Conservation (phyloP, 164 flowering plant genomes). For the Tinospora cordifolia region DNA sequence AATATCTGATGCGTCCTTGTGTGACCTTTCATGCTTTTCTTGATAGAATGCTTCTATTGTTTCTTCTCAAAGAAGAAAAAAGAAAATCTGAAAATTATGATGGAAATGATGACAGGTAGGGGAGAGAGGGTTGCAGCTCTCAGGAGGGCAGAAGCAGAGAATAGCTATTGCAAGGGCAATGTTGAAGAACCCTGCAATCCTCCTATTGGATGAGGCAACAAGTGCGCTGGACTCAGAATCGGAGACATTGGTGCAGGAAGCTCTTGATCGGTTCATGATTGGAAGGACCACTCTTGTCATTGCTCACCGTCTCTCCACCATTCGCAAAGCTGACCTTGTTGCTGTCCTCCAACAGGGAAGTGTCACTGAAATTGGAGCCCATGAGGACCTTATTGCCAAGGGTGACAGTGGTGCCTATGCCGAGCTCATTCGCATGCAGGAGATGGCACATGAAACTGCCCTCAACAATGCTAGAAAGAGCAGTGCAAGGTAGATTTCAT, state of each 20-base stretch:
- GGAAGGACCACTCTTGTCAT: slow-evolving; percentile 95
- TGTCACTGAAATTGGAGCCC: slow-evolving; percentile 83
- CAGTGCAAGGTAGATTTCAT: slow-evolving; percentile 65
- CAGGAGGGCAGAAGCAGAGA: slow-evolving; percentile 98
- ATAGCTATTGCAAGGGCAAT: slow-evolving; percentile 96
- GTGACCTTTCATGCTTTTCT: no score
- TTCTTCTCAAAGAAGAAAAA: no score
- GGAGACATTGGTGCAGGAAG: slow-evolving; percentile 92
- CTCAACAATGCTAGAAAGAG: slow-evolving; percentile 80
- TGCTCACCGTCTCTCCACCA: slow-evolving; percentile 96
- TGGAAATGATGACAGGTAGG: slow-evolving; percentile 80
- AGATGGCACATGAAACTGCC: slow-evolving; percentile 79
- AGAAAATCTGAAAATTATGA: background rate
- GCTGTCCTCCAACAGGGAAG: slow-evolving; percentile 91
- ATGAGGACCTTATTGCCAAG: slow-evolving; percentile 77
- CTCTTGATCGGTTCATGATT: slow-evolving; percentile 92
- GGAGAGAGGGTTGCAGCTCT: slow-evolving; percentile 92
- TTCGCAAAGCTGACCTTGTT: slow-evolving; percentile 89
- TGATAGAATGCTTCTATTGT: no score
- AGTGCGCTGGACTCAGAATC: slow-evolving; percentile 96
- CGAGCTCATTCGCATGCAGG: slow-evolving; percentile 90
- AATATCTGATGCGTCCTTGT: no score
- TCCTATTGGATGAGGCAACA: slow-evolving; percentile 95
- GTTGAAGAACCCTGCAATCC: slow-evolving; percentile 94
- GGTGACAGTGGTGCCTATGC: slow-evolving; percentile 81